Base-by-base conservation (phyloP, 352 stramenopile species). In the Phytophthora hibernalis region DNA sequence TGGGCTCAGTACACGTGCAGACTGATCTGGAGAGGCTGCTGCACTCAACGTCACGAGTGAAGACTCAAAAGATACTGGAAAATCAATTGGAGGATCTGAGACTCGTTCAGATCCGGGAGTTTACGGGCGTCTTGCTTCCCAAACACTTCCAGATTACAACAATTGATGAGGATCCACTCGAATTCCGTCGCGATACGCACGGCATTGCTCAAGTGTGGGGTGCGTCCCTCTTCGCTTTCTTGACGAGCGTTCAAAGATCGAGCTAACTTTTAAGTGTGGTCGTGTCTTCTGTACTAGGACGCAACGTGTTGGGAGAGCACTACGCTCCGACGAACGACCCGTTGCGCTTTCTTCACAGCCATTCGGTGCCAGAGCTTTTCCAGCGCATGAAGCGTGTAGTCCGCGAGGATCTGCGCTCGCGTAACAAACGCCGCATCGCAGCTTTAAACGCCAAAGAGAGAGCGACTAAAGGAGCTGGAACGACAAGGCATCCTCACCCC, bases 361-460 rank as follows among this genome's bases (percentile, higher is more conserved):
- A 74, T 16, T 52, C 54, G 1, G 48, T 62, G 1, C 45, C 68
- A 2, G 68, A 79, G 24, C 44, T 77, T 47, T 79, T 72, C 24
- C 47, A 65, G 20, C 63, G 59, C 55, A 77, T 79, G 68, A 79
- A 72, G 38, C 52, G 22, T 10, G 43, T 38, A 13, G 55, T 79
- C 16, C 63, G 64, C 5, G 59, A 72, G 16, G 72, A 79, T 47
- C 16, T 79, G 8, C 60, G 18, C 15, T 66, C 68, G 15, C 72
- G 72, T 18, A 69, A 77, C 49, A 49, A 64, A 22, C 63, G 72
- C 31, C 68, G 72, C 5, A 79, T 79, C 40, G 68, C 59, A 7
- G 63, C 59, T 18, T 28, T 79, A 16, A 79, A 79, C 31, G 59
- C 51, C 11, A 69, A 67, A 22, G 64, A 71, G 42, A 40, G 48